Evolutionary conservation across 345 rosid genomes (phyloP).

Genomic region (Microcos paniculata): DNA sequence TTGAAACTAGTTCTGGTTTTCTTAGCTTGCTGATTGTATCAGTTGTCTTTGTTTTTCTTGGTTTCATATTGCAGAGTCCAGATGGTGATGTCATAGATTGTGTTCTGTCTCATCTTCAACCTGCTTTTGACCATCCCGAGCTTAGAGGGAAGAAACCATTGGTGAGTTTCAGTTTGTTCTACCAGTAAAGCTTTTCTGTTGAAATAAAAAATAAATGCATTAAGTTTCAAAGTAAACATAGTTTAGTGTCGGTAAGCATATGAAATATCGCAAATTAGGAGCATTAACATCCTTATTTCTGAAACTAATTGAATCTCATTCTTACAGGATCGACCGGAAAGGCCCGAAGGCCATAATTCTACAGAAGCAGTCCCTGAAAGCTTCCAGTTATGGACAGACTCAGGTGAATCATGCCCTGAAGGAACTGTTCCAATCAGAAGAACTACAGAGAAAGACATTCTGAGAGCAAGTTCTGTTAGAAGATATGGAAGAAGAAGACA

Average conservation of each 20-base stretch:
- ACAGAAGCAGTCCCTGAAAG: constrained; percentile 29
- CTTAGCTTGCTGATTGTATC: constrained; percentile 10
- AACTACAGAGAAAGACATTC: constrained; percentile 63
- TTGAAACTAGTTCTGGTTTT: not conserved
- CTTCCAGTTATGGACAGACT: constrained; percentile 73
- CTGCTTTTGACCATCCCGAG: constrained; percentile 91
- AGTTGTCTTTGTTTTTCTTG: not conserved
- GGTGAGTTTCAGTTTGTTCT: constrained; percentile 35
- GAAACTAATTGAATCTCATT: not conserved
- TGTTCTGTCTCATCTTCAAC: constrained; percentile 77
- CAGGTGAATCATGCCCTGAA: constrained; percentile 81
- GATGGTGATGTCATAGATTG: constrained; percentile 97
- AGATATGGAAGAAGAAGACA: constrained; percentile 72
- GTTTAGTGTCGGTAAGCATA: not conserved
- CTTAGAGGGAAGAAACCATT: constrained; percentile 71
- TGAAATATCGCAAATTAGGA: not conserved
- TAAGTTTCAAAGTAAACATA: not conserved
- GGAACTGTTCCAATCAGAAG: constrained; percentile 91
- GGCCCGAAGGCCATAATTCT: constrained; percentile 53
- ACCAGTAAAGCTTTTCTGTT: not conserved
- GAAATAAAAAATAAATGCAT: not conserved
- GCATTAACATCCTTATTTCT: not conserved
- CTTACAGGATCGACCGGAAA: constrained; percentile 64
- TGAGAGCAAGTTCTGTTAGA: constrained; percentile 64
- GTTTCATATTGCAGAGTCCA: constrained; percentile 60